Conservation (phyloP, 2,329 filamentous ascomycete species). For the Apiospora malaysiana region DNA sequence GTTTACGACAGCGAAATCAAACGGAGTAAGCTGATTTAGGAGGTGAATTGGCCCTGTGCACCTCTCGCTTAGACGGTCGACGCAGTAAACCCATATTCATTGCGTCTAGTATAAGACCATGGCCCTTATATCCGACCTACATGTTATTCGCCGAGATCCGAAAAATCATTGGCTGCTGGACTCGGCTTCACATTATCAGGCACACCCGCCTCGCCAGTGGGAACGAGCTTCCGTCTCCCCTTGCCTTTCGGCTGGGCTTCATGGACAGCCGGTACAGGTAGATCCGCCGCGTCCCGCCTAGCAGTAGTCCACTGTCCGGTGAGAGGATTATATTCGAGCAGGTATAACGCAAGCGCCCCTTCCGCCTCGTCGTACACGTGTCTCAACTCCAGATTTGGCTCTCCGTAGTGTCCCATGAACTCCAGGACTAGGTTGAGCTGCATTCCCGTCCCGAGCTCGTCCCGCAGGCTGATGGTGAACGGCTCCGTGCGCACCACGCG, state of each 20-base stretch:
- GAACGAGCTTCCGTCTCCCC: background rate
- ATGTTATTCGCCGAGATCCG: background rate
- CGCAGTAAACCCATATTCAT: no score
- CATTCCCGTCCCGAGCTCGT: conserved; percentile 31
- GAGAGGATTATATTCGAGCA: conserved; percentile 39
- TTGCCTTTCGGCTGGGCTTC: background rate
- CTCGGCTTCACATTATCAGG: background rate
- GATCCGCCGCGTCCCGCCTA: background rate
- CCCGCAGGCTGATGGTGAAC: conserved; percentile 44
- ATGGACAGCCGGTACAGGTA: background rate
- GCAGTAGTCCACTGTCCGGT: conserved; percentile 36
- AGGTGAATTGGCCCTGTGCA: no score
- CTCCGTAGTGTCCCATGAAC: conserved; percentile 55
- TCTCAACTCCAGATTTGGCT: conserved; percentile 45
- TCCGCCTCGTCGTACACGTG: conserved; percentile 28
- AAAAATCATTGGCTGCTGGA: background rate
- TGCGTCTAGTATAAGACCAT: no score
- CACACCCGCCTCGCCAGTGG: conserved; percentile 6
- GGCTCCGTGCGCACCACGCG: conserved; percentile 44
- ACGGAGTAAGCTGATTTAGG: no score
- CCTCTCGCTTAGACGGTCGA: no score
- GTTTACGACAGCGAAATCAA: no score
- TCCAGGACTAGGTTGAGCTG: conserved; percentile 47
- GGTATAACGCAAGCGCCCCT: conserved; percentile 29
- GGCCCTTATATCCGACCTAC: background rate